These are phyloP conservation scores for Malus hybrid DNA, from an alignment of 331 rosid species.

Conservation along the genomic window DNA sequence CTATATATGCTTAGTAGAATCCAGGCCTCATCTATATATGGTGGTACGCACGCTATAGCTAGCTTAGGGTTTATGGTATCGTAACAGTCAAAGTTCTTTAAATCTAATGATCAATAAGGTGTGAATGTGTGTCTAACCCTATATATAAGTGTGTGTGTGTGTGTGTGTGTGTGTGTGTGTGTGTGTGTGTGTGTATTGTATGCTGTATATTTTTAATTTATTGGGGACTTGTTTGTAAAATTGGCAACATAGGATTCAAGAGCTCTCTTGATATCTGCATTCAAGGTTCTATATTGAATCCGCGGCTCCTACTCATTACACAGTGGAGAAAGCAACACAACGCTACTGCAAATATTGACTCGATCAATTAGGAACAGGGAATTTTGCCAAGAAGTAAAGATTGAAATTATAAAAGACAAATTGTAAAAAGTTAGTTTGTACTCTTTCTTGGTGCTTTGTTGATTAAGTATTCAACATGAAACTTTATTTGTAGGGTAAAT, in stretches of 20 bases:
- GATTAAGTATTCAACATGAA: conserved; percentile 26
- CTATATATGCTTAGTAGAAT: no score
- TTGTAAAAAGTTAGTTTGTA: conserved; percentile 43
- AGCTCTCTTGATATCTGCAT: background rate
- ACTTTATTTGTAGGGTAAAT: conserved; percentile 77
- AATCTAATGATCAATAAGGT: no score
- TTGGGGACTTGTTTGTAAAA: background rate
- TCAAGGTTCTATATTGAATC: background rate
- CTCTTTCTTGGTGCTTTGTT: conserved; percentile 24
- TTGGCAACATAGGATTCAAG: background rate
- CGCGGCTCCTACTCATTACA: conserved; percentile 14
- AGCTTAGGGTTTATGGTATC: background rate
- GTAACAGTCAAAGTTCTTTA: background rate
- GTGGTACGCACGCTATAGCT: background rate
- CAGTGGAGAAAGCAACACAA: background rate
- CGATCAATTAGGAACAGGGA: background rate
- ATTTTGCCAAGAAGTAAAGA: background rate
- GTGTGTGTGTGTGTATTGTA: no score
- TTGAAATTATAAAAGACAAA: conserved; percentile 4
- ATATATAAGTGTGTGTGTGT: no score
- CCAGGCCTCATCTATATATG: no score
- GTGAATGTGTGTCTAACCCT: no score
- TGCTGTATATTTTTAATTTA: background rate
- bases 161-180: no score
- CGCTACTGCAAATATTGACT: background rate